Conservation (phyloP, 768 basidiomycete species). For the Lactarius akahatsu region DNA sequence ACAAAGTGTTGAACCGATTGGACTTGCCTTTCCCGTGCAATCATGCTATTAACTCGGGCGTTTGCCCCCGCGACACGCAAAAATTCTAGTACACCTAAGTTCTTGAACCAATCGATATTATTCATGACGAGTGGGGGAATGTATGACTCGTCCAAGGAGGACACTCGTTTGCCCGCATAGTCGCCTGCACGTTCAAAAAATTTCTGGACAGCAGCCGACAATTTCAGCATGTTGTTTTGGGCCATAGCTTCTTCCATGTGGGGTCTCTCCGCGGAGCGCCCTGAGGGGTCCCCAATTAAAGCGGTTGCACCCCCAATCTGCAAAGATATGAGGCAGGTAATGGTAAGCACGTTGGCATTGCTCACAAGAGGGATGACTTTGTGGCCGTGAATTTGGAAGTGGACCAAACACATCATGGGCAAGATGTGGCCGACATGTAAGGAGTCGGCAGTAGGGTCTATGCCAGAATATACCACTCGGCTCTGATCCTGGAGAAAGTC, state of each 20-base stretch:
- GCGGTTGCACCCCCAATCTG: conserved; percentile 97
- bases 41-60: conserved; percentile 84
- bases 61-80: conserved; percentile 76
- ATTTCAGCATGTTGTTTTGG: conserved; percentile 59
- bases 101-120: conserved; percentile 77
- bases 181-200: conserved; percentile 69
- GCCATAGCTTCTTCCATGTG: conserved; percentile 60
- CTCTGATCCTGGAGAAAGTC: conserved; percentile 17
- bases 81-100: conserved; percentile 78
- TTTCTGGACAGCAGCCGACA: conserved; percentile 60
- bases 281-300: conserved; percentile 95
- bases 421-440: conserved; percentile 94
- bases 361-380: conserved; percentile 79
- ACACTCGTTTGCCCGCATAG: conserved; percentile 48
- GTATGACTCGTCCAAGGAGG: conserved; percentile 18
- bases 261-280: conserved; percentile 77
- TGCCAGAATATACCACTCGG: conserved; percentile 77
- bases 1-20: not conserved
- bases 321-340: conserved; percentile 11
- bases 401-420: conserved; percentile 81
- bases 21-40: conserved; percentile 81
- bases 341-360: not conserved
- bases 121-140: conserved; percentile 49
- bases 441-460: conserved; percentile 89
- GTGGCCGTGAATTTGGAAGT: conserved; percentile 88